These are phyloP conservation scores for Colletotrichum caudatum DNA, from an alignment of 2,329 filamentous ascomycete genomes.

Conservation along the genomic window DNA sequence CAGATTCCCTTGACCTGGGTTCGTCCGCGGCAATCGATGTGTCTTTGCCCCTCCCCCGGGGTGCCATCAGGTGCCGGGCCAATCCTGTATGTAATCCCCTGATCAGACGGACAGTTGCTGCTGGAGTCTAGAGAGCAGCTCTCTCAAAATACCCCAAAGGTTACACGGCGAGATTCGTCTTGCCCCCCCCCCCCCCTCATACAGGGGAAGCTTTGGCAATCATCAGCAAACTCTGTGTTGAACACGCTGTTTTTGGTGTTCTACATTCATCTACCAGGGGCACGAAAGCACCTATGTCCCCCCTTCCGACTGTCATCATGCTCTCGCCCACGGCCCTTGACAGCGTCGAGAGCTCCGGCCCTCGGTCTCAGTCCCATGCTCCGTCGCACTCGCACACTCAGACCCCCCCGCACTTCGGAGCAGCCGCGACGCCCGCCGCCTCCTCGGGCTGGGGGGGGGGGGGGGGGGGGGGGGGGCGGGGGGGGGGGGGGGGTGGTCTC, in stretches of 20 bases:
- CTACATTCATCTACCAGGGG: too few relatives aligned
- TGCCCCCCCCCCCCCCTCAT: conserved; percentile 12
- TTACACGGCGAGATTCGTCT: background rate
- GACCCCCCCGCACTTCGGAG: too few relatives aligned
- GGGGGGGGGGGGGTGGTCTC: too few relatives aligned
- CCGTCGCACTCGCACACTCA: background rate
- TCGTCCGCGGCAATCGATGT: too few relatives aligned
- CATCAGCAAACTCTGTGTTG: background rate
- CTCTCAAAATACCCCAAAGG: background rate
- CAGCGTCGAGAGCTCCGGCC: conserved; percentile 19
- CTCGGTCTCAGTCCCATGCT: conserved; percentile 3
- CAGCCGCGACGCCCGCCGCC: too few relatives aligned
- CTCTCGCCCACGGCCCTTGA: conserved; percentile 29
- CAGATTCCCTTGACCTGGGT: conserved; percentile 28
- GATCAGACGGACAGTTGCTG: background rate
- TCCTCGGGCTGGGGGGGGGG: too few relatives aligned
- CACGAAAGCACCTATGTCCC: background rate
- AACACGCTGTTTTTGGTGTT: background rate
- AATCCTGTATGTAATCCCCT: too few relatives aligned
- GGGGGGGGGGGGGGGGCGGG: too few relatives aligned
- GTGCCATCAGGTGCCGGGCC: too few relatives aligned
- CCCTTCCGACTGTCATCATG: conserved; percentile 1
- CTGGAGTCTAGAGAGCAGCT: background rate
- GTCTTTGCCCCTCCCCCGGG: too few relatives aligned
- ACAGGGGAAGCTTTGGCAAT: conserved; percentile 1